These are phyloP conservation scores for Alternaria ventricosa DNA, from an alignment of 2,329 filamentous ascomycete species.

Conservation along the genomic window DNA sequence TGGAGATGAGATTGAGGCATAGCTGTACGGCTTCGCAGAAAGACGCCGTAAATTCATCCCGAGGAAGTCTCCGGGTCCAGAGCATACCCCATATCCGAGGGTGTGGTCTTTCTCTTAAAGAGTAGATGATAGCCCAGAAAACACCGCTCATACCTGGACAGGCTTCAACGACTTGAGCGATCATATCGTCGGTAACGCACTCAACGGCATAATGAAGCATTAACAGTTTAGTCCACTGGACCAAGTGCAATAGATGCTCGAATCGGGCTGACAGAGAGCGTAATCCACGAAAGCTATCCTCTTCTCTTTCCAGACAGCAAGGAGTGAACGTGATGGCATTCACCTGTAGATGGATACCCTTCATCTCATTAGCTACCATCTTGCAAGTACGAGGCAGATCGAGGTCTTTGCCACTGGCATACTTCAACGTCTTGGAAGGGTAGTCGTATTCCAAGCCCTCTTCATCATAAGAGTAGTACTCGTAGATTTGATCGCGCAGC, in stretches of 20 bases:
- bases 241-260: background rate
- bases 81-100: no score
- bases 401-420: background rate
- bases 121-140: background rate
- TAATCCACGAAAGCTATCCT: background rate
- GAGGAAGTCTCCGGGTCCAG: no score
- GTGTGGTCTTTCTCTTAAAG: no score
- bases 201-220: background rate
- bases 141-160: background rate
- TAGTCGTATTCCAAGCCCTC: background rate
- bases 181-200: fast-evolving
- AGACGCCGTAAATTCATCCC: background rate
- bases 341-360: background rate
- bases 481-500: background rate
- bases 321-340: background rate
- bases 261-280: fast-evolving
- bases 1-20: background rate
- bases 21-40: background rate
- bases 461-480: background rate
- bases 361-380: background rate
- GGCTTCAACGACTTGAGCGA: background rate
- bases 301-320: fast-evolving
- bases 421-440: background rate
- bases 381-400: background rate
- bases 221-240: fast-evolving